phyloP scores from a whole-genome alignment of 176 grass and related monocot genomes.

The Eleusine indica region DNA sequence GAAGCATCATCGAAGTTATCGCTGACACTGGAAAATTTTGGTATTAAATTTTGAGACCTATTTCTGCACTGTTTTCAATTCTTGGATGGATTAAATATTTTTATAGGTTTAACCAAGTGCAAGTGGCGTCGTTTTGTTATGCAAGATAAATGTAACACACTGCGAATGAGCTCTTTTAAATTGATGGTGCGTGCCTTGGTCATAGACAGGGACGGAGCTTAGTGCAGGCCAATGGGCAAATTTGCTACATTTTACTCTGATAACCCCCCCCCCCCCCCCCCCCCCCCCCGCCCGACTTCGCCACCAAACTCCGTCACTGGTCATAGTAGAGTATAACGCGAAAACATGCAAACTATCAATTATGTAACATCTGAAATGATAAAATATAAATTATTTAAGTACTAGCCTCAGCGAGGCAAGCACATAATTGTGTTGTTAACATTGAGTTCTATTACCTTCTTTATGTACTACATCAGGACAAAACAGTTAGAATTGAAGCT shows the following conservation, averaged over 20 bases:
- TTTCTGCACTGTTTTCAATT: neutral
- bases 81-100: conserved; percentile 12
- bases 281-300: no score
- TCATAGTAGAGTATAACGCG: neutral
- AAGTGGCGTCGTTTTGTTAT: neutral
- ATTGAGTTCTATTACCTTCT: conserved; percentile 17
- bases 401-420: neutral
- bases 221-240: no score
- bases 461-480: conserved; percentile 1
- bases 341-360: neutral
- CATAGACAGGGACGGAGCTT: neutral
- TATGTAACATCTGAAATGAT: no score
- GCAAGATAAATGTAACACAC: conserved; percentile 9
- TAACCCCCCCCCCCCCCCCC: no score
- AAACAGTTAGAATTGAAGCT: neutral
- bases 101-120: conserved; percentile 14
- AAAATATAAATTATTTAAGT: neutral
- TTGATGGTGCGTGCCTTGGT: neutral
- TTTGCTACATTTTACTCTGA: no score
- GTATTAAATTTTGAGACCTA: conserved; percentile 56
- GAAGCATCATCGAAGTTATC: conserved; percentile 78
- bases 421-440: neutral
- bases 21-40: conserved; percentile 88
- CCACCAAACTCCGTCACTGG: no score
- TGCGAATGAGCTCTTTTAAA: neutral